Evolutionary conservation across 139 green algal genomes (phyloP), one percentile per base, ranked within the genome.

Genomic region (Auxenochlorella pyrenoidosa): DNA sequence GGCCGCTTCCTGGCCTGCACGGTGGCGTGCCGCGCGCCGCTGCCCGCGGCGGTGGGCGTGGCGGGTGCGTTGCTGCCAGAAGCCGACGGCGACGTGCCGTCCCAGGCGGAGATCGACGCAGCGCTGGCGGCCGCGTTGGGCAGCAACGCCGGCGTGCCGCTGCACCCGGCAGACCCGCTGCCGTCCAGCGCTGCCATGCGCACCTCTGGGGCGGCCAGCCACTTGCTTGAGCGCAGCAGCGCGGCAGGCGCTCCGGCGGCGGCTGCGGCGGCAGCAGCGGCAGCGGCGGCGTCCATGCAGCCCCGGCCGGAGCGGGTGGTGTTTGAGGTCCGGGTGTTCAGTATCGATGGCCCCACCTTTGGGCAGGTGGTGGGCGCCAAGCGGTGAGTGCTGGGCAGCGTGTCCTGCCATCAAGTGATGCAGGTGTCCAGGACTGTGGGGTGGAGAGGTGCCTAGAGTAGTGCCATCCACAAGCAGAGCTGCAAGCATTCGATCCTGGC

Each of bases 311-410:
- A 89, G 40, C 43, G 82, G 54, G 70, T 93, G 8, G 79, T 95
- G 21, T 98, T 96, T 79, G 95, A 98, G 89, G 90, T 98, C 51
- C 91, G 95, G 10, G 86, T 98, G 75, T 82, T 87, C n/a, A 75
- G 70, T 24, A 86, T 98, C 41, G 89, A 94, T 8, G 73, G 89
- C 5, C 78, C 47, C 30, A 76, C 40, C 44, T 94, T 96, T 47
- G 95, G 93, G 22, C 28, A 88, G 38, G 87, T 96, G 38, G 75
- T 96, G 75, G 59, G 82, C 10, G 92, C 94, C 36, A 84, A 90
- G 73, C 90, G 86, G 84, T 88, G 59, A 83, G 84, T 24, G 2
- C 32, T 38, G 15, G 22, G n/a, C 38, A 30, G 38, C 58, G 28
- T 3, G 8, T 12, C 12, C 12, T 12, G 8, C 12, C 12, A 58